Percentiles rank a stretch among this genome's conserved stretches.
Conservation (phyloP, 805 yeast genomes). For the Sugiyamaella qingdaonensis region DNA sequence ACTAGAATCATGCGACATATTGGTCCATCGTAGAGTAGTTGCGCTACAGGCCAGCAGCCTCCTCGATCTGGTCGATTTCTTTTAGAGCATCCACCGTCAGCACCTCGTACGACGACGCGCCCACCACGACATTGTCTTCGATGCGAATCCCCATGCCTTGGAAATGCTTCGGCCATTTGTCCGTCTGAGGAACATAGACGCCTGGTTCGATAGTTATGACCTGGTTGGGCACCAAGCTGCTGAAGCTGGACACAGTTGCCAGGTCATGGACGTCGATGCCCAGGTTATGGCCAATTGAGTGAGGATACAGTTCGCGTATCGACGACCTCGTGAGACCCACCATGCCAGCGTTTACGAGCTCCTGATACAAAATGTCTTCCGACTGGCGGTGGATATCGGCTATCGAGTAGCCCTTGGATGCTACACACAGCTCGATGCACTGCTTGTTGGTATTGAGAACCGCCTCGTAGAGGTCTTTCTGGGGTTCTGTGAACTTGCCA, state of each 20-base stretch:
- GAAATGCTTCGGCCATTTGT: slow-evolving; percentile 69
- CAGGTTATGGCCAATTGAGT: slow-evolving; percentile 90
- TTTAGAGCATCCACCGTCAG: slow-evolving; percentile 82
- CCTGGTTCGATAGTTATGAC: slow-evolving; percentile 97
- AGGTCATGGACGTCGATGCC: slow-evolving; percentile 71
- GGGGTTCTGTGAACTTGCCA: slow-evolving; percentile 70
- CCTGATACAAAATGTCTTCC: slow-evolving; percentile 53
- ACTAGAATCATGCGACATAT: too few relatives aligned
- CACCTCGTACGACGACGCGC: slow-evolving; percentile 49
- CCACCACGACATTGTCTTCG: slow-evolving; percentile 88
- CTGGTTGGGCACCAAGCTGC: slow-evolving; percentile 58
- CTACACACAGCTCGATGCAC: slow-evolving; percentile 70
- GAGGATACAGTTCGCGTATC: slow-evolving; percentile 67
- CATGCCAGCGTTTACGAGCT: slow-evolving; percentile 72
- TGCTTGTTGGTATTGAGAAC: slow-evolving; percentile 77
- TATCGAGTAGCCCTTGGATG: slow-evolving; percentile 47
- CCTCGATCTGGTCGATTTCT: slow-evolving; percentile 77
- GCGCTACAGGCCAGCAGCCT: not conserved
- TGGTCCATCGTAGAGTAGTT: too few relatives aligned
- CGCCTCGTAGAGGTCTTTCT: slow-evolving; percentile 81
- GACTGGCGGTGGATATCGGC: slow-evolving; percentile 75
- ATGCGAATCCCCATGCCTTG: slow-evolving; percentile 90
- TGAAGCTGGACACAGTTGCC: slow-evolving; percentile 43
- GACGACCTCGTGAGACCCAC: slow-evolving; percentile 27
- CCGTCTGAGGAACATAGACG: slow-evolving; percentile 73